phyloP scores from a whole-genome alignment of 441 rosid genomes.

The Adansonia madagascariensis region DNA sequence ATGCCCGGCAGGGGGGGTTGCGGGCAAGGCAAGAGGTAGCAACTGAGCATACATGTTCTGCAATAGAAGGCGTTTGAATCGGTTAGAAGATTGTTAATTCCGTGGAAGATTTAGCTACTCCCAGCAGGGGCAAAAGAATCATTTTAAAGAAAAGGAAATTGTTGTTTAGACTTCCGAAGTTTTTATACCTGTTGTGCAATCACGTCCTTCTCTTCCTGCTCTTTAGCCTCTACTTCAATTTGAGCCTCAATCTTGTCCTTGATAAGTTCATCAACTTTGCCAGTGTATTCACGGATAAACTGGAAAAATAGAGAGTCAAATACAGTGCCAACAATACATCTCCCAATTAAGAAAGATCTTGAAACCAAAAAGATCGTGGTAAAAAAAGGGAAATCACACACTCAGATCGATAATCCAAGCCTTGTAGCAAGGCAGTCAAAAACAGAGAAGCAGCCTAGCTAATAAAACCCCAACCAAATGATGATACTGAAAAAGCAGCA shows the following conservation, averaged over 20 bases:
- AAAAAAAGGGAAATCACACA: background rate
- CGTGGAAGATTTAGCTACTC: background rate
- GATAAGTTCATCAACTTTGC: constrained; percentile 94
- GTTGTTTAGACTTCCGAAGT: background rate
- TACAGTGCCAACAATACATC: background rate
- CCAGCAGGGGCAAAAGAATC: background rate
- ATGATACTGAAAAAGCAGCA: background rate
- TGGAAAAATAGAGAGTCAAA: constrained; percentile 35
- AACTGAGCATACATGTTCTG: constrained; percentile 99
- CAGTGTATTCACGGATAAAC: constrained; percentile 91
- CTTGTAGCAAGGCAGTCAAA: background rate
- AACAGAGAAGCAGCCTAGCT: background rate
- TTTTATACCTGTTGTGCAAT: constrained; percentile 80
- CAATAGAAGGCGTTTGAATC: constrained; percentile 24
- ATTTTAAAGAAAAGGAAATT: background rate
- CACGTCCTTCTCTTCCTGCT: constrained; percentile 91
- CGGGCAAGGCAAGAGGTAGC: constrained; percentile 94
- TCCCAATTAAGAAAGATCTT: background rate
- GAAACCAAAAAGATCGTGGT: background rate
- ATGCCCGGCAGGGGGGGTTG: constrained; percentile 96
- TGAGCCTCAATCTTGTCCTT: constrained; percentile 85
- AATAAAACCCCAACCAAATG: background rate
- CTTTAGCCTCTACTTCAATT: constrained; percentile 78
- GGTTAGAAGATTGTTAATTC: constrained; percentile 3
- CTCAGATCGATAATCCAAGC: background rate